Evolutionary conservation across 2,329 filamentous ascomycete species (phyloP), one percentile per base, ranked within the genome.

Genomic region (Chrysosporium queenslandicum): DNA sequence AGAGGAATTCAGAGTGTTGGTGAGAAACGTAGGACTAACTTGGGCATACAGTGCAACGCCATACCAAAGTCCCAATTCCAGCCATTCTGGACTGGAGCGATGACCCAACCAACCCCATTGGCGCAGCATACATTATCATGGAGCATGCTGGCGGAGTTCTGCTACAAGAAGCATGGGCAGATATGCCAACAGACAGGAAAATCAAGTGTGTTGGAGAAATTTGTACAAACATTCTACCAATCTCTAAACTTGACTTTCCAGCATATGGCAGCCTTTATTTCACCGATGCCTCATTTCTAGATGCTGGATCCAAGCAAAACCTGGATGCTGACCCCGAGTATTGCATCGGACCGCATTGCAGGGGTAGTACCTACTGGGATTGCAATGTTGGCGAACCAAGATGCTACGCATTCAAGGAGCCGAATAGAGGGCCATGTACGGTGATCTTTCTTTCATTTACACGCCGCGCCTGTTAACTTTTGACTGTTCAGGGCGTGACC

Each of bases 1-100:
- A 58, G 65, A 55, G 42, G 42, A 27, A 40, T 37, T 20, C 11
- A 27, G 40, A 42, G 41, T 46, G 45, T 46, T 32, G 42, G 12
- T 23, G 18, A 25, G 29, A 32, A 45, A 41, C 34, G 21, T 23
- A 40, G 16, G 32, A 21, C 32, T 40, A 34, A 49, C 20, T 37
- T 39, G 18, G 49, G 42, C 32, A 21, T 49, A 9, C 29, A 72
- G 67, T 70, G 53, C 64, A 66, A 63, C 29, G 53, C 0, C 61
- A 68, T 25, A 73, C 70, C 7, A 62, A 53, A 7, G 64, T 74
- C 32, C 71, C 71, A 27, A 67, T 74, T 37, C 71, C 70, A 18
- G 62, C 57, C 50, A 66, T 74, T 36, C 59, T 73, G 6, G 70
- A 70, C 56, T 75, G 70, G 70, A 69, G 60, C 58, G 59, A 70